Base-by-base conservation (phyloP, 257 asterid species). In the Lithospermum erythrorhizon region DNA sequence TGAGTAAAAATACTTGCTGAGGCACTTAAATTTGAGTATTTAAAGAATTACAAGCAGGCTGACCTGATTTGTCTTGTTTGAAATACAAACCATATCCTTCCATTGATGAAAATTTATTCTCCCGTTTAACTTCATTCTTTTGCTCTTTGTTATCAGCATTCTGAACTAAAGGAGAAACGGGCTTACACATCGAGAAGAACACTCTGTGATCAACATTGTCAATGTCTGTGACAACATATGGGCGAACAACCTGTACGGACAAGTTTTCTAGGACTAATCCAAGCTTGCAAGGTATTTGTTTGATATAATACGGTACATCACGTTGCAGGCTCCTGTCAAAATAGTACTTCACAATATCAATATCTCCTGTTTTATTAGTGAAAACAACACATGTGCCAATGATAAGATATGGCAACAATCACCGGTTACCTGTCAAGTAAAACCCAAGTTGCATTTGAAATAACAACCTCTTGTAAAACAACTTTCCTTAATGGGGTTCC, bases 271-370 rank as follows among this genome's bases (percentile, higher is more conserved):
- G 87, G 48, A 84, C 64, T 45, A 76, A 25, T n/a, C 91, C 96
- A 51, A 73, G 78, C 79, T 87, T 88, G 83, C 96, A 75, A 29
- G 86, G 76, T 55, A 88, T 70, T 68, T 83, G 78, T 73, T 81
- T 80, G 57, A 81, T 83, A 83, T 76, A 85, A 77, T 63, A 76
- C 72, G 73, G 75, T 63, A 67, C 55, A 73, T 88, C 96, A 79
- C 68, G 79, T 58, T 87, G 65, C 48, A 88, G 78, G 74, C 73
- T 81, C 94, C 96, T 85, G 88, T 68, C 63, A 48, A 35, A 41
- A 9, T 21, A 24, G 18, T 25, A 20, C 20, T 53, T 24, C 21
- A 14, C 35, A 21, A 66, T 16, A 5, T 41, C 18, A 41, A n/a
- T n/a, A n/a, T 27, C 30, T 27, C 30, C 6, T 27, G 30, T 2